Evolutionary conservation across 2,329 filamentous ascomycete species (phyloP).

Genomic region (Ophiostoma ulmi): DNA sequence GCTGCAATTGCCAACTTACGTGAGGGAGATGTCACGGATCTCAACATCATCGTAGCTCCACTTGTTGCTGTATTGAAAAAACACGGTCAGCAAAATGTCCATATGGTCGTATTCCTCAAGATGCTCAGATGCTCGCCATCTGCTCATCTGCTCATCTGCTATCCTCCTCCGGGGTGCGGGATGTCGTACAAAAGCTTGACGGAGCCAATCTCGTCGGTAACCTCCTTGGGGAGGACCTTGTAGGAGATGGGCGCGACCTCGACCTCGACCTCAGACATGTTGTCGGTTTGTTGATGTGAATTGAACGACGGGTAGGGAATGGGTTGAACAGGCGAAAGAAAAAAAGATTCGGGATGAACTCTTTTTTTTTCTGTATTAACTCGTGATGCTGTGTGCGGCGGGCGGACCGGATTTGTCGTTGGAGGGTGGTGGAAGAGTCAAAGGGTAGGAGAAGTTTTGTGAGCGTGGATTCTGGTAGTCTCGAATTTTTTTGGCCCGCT

Average conservation of each 20-base stretch:
- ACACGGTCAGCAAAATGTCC: slow-evolving; percentile 19
- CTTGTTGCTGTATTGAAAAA: slow-evolving; percentile 53
- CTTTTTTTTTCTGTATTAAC: slow-evolving; percentile 18
- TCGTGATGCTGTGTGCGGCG: slow-evolving; percentile 18
- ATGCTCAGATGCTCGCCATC: neutral
- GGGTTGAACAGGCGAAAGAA: slow-evolving; percentile 17
- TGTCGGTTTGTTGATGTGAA: slow-evolving; percentile 33
- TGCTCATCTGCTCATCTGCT: neutral
- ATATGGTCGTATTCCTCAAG: neutral
- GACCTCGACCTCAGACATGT: slow-evolving; percentile 96
- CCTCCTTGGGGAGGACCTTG: slow-evolving; percentile 86
- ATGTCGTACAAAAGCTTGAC: slow-evolving; percentile 72
- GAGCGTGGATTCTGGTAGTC: slow-evolving; percentile 17
- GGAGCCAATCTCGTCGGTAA: slow-evolving; percentile 80
- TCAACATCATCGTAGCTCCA: slow-evolving; percentile 98
- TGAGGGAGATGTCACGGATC: slow-evolving; percentile 99
- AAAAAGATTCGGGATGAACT: slow-evolving; percentile 18
- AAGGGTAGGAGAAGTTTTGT: slow-evolving; percentile 19
- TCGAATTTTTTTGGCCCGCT: slow-evolving; percentile 23
- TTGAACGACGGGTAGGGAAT: slow-evolving; percentile 28
- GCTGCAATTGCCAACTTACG: slow-evolving; percentile 58
- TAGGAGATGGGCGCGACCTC: slow-evolving; percentile 75
- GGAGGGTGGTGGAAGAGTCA: slow-evolving; percentile 15
- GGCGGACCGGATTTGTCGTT: slow-evolving; percentile 20
- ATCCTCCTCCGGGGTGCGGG: neutral